Evolutionary conservation across 495 filamentous ascomycete genomes (phyloP).

Genomic region (Xylaria acuta): DNA sequence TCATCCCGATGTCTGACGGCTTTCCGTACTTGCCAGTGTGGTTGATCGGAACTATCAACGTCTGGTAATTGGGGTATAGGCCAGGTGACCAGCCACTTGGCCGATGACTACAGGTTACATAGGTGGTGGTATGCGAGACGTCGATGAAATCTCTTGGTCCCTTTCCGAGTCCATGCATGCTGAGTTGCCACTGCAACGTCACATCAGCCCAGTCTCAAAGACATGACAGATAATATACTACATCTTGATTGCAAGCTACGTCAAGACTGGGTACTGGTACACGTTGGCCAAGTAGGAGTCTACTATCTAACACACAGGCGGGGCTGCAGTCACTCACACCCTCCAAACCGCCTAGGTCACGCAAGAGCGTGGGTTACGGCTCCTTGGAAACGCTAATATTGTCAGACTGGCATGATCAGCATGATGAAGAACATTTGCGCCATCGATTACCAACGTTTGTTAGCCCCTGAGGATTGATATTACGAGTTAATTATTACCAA

Average conservation of each 20-base stretch:
- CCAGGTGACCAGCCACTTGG: not conserved
- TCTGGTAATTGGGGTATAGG: not conserved
- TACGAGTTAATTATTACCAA: not conserved
- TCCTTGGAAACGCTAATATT: not conserved
- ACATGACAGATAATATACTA: not conserved
- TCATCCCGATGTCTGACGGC: not conserved
- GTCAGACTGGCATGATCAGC: conserved; percentile 7
- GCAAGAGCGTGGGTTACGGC: not conserved
- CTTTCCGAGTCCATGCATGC: not conserved
- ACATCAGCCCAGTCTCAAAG: not conserved
- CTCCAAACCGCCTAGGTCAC: not conserved
- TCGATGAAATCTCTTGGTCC: not conserved
- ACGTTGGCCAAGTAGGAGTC: not conserved
- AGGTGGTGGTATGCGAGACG: not conserved
- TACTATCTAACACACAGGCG: not conserved
- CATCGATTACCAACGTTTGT: not conserved
- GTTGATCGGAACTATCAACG: not conserved
- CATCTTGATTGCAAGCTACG: not conserved
- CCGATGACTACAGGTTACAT: not conserved
- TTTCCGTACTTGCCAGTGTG: not conserved
- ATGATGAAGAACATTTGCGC: not conserved
- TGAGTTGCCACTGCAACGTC: conserved; percentile 9
- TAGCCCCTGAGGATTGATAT: not conserved
- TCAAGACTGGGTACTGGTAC: not conserved
- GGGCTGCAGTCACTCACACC: not conserved